Evolutionary conservation across 2,329 filamentous ascomycete species (phyloP).

Genomic region (Colletotrichum orbiculare): DNA sequence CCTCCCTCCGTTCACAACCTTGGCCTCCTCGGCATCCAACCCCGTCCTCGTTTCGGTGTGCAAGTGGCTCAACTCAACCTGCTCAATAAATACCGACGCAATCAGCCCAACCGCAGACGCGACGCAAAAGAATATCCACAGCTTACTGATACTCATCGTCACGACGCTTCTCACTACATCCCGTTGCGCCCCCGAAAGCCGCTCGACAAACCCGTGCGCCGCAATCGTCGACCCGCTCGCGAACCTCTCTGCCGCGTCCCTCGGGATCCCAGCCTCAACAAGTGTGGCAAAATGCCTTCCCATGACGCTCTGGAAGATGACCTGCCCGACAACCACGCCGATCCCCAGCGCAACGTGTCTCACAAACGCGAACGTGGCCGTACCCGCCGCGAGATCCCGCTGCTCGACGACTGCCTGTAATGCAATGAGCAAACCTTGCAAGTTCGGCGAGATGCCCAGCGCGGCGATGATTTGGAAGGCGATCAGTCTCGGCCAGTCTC

Average conservation of each 20-base stretch:
- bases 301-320: slow-evolving; percentile 83
- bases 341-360: slow-evolving; percentile 76
- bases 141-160: slow-evolving; percentile 60
- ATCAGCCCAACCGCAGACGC: slow-evolving; percentile 59
- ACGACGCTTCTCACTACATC: slow-evolving; percentile 57
- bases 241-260: slow-evolving; percentile 60
- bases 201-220: slow-evolving; percentile 66
- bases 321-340: slow-evolving; percentile 79
- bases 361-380: slow-evolving; percentile 74
- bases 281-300: slow-evolving; percentile 63
- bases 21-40: slow-evolving; percentile 25
- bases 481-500: slow-evolving; percentile 67
- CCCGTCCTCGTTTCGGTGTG: slow-evolving; percentile 65
- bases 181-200: slow-evolving; percentile 58
- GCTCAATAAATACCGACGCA: slow-evolving; percentile 59
- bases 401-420: slow-evolving; percentile 71
- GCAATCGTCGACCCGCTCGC: slow-evolving; percentile 70
- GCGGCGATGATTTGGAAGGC: slow-evolving; percentile 73
- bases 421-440: slow-evolving; percentile 76
- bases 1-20: neutral
- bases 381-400: slow-evolving; percentile 75
- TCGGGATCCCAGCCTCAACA: slow-evolving; percentile 57
- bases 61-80: slow-evolving; percentile 62
- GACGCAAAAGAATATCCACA: slow-evolving; percentile 68
- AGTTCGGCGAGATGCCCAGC: slow-evolving; percentile 74